Percentiles rank a stretch among this genome's conserved stretches.
phyloP scores from a whole-genome alignment of 495 filamentous ascomycete genomes.

The Hapsidospora chrysogenum region DNA sequence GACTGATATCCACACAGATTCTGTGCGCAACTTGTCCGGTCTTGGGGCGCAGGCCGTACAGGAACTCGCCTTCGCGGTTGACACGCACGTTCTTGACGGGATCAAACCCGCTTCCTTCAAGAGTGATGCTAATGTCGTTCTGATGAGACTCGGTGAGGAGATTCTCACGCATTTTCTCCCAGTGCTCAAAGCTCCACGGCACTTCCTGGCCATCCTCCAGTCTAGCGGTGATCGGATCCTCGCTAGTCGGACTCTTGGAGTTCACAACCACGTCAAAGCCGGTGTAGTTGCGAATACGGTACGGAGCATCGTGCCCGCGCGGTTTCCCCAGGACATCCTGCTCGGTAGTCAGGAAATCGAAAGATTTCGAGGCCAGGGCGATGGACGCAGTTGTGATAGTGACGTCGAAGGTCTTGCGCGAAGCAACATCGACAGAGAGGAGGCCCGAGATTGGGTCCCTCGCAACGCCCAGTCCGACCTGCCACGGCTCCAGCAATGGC shows the following conservation, averaged over 20 bases:
- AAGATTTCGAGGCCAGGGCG: conserved; percentile 79
- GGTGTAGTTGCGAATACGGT: conserved; percentile 85
- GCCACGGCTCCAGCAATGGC: conserved; percentile 91
- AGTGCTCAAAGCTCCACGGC: conserved; percentile 93
- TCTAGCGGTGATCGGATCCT: conserved; percentile 48
- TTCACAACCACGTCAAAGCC: conserved; percentile 79
- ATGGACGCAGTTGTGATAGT: conserved; percentile 90
- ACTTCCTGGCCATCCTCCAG: conserved; percentile 77
- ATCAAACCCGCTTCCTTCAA: conserved; percentile 90
- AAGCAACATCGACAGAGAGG: conserved; percentile 70
- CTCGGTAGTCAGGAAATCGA: conserved; percentile 73
- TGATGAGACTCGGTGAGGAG: conserved; percentile 64
- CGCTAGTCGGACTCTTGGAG: conserved; percentile 48
- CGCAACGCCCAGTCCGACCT: conserved; percentile 77
- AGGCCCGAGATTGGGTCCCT: conserved; percentile 59
- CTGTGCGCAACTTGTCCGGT: conserved; percentile 65
- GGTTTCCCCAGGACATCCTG: conserved; percentile 93
- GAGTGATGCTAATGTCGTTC: conserved; percentile 60
- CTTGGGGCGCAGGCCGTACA: conserved; percentile 78
- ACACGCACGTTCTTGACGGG: conserved; percentile 75
- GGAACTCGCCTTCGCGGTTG: conserved; percentile 78
- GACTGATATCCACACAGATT: conserved; percentile 77
- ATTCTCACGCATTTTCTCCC: conserved; percentile 83
- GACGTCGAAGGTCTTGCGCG: conserved; percentile 76
- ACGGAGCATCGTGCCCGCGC: conserved; percentile 78